These are phyloP conservation scores for Metarhizium album DNA, from an alignment of 2,329 filamentous ascomycete species.

Conservation along the genomic window DNA sequence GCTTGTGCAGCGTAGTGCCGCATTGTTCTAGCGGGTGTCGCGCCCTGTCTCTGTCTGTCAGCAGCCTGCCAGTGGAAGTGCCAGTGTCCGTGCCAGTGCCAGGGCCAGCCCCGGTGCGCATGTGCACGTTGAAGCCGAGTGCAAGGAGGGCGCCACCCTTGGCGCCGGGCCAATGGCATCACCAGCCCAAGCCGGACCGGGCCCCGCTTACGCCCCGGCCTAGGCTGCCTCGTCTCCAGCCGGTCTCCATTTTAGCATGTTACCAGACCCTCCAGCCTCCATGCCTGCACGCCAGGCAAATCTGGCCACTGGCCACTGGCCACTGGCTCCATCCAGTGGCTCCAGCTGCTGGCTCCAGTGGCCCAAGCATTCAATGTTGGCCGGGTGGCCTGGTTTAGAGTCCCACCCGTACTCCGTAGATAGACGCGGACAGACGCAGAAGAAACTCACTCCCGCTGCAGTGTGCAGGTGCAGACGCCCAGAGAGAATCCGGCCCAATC, in stretches of 20 bases:
- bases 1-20: too few species aligned
- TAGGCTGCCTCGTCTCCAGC: slow-evolving; percentile 11
- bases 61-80: too few species aligned
- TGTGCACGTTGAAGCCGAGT: not conserved
- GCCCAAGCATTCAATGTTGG: too few species aligned
- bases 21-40: too few species aligned
- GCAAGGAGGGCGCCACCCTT: not conserved
- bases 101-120: not conserved
- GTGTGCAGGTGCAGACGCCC: not conserved
- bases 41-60: too few species aligned
- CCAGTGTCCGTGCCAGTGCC: too few species aligned
- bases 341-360: not conserved
- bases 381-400: not conserved
- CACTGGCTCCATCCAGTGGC: too few species aligned
- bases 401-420: not conserved
- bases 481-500: not conserved
- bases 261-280: not conserved
- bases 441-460: not conserved
- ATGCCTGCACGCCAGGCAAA: too few species aligned
- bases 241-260: not conserved
- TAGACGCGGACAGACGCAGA: not conserved
- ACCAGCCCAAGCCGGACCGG: slow-evolving; percentile 14
- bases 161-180: not conserved
- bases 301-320: too few species aligned
- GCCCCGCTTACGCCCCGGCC: slow-evolving; percentile 16